phyloP scores from a whole-genome alignment of 2,329 filamentous ascomycete species.

The Colletotrichum sidae region DNA sequence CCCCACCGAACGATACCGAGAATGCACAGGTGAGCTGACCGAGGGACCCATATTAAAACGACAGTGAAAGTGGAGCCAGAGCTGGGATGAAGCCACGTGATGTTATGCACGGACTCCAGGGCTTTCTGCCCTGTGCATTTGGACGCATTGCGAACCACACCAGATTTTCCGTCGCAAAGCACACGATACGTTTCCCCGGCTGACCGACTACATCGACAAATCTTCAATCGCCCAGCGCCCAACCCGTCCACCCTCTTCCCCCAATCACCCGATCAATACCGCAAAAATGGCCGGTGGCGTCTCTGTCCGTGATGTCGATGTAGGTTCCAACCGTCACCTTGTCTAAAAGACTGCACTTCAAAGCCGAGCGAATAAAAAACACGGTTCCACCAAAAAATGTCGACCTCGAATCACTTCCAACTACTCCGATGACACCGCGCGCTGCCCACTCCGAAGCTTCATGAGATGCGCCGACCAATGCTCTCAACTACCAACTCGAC shows the following conservation, averaged over 20 bases:
- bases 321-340: constrained; percentile 60
- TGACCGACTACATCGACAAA: constrained; percentile 42
- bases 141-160: no score
- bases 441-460: constrained; percentile 8
- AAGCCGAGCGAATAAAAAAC: constrained; percentile 11
- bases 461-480: neutral
- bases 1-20: no score
- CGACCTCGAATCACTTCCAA: neutral
- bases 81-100: constrained; percentile 9
- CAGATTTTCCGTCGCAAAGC: constrained; percentile 4
- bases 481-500: no score
- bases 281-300: constrained; percentile 84
- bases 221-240: constrained; percentile 35
- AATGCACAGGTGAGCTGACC: no score
- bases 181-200: constrained; percentile 20
- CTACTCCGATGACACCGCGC: constrained; percentile 29
- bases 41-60: no score
- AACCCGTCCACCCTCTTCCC: constrained; percentile 44
- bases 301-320: constrained; percentile 87
- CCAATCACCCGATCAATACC: constrained; percentile 55
- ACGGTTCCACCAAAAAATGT: constrained; percentile 11
- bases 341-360: constrained; percentile 12
- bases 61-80: no score
- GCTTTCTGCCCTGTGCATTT: constrained; percentile 25
- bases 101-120: neutral